phyloP scores from a whole-genome alignment of 106 monocot species.

The Dendrobium chrysotoxum region DNA sequence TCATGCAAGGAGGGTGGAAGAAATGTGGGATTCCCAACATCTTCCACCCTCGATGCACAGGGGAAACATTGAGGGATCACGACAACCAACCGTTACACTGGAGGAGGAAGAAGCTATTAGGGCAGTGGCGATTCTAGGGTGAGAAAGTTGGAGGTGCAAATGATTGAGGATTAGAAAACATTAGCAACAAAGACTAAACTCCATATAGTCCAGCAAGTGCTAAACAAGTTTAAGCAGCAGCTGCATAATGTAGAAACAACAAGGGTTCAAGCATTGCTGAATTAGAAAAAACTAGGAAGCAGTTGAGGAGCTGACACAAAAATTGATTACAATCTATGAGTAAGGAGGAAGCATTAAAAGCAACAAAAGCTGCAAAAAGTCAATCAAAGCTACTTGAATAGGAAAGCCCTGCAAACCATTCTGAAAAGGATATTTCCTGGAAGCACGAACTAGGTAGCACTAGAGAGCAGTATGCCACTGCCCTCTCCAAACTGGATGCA shows the following conservation, averaged over 20 bases:
- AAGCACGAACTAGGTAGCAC: constrained; percentile 38
- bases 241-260: constrained; percentile 41
- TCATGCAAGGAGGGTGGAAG: too few species aligned
- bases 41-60: too few species aligned
- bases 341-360: constrained; percentile 42
- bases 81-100: too few species aligned
- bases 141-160: too few species aligned
- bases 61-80: too few species aligned
- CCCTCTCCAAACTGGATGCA: constrained; percentile 41
- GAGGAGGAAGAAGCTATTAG: too few species aligned
- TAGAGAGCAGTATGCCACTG: constrained; percentile 41
- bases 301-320: constrained; percentile 33
- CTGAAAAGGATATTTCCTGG: constrained; percentile 13
- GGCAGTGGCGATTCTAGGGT: too few species aligned
- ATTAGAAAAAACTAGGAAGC: constrained; percentile 35
- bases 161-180: too few species aligned
- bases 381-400: constrained; percentile 34
- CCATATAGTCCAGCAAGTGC: constrained; percentile 49
- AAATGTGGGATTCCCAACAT: too few species aligned
- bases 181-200: constrained; percentile 51
- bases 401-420: constrained; percentile 6
- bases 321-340: constrained; percentile 32
- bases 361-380: constrained; percentile 31
- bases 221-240: constrained; percentile 51
- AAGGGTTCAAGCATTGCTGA: constrained; percentile 36